Conservation (phyloP, 1,284 basidiomycete genomes). For the Sanguinoderma infundibulare region DNA sequence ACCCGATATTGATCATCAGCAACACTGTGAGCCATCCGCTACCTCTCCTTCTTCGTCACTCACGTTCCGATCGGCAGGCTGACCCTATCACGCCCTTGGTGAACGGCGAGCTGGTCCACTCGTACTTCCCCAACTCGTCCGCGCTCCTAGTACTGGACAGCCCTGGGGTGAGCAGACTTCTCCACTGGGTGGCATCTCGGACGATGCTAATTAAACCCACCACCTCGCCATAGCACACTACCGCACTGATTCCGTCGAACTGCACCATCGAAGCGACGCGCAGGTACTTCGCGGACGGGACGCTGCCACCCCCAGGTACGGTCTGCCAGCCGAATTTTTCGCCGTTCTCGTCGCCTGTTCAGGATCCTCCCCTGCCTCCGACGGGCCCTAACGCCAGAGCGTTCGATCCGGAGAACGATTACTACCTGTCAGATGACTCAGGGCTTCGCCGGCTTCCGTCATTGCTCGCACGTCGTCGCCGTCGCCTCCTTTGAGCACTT, state of each 20-base stretch:
- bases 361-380: too few relatives aligned
- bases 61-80: neutral
- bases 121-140: conserved; percentile 29
- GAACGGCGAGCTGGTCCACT: conserved; percentile 27
- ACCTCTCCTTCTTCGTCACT: neutral
- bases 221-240: conserved; percentile 25
- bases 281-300: conserved; percentile 33
- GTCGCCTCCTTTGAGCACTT: too few relatives aligned
- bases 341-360: conserved; percentile 23
- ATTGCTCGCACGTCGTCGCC: too few relatives aligned
- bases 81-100: conserved; percentile 35
- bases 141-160: conserved; percentile 31
- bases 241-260: conserved; percentile 26
- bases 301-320: conserved; percentile 30
- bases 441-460: too few relatives aligned
- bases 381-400: neutral
- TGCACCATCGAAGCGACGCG: conserved; percentile 25
- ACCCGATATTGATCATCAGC: conserved; percentile 35
- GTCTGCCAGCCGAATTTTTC: conserved; percentile 28
- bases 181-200: too few relatives aligned
- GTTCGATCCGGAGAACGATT: neutral
- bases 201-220: too few relatives aligned
- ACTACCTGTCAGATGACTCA: too few relatives aligned
- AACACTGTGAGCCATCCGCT: conserved; percentile 25
- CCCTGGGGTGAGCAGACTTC: conserved; percentile 29